Percentiles rank a stretch among this genome's conserved stretches.
These are phyloP conservation scores for Pyronema domesticum DNA, from an alignment of 495 filamentous ascomycete genomes.

Conservation along the genomic window DNA sequence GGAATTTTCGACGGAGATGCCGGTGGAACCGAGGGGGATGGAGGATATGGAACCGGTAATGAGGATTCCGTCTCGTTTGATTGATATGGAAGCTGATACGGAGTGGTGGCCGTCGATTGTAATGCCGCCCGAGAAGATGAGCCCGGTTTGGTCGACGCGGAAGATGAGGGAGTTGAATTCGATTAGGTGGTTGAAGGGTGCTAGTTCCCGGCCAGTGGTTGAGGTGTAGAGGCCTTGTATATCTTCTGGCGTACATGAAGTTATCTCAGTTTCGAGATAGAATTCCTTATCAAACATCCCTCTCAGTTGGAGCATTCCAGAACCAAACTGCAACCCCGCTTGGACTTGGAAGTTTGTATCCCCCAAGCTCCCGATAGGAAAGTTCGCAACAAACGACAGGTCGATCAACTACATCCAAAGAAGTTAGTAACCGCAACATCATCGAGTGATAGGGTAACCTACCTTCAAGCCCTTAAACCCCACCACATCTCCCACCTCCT, in stretches of 20 bases:
- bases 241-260: slow-evolving; percentile 6
- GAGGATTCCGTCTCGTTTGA: slow-evolving; percentile 10
- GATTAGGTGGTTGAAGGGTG: slow-evolving; percentile 8
- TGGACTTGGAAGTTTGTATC: slow-evolving; percentile 5
- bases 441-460: neutral
- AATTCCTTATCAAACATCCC: slow-evolving; percentile 10
- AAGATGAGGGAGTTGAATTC: slow-evolving; percentile 5
- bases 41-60: slow-evolving; percentile 8
- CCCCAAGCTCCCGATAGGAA: slow-evolving; percentile 1
- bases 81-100: slow-evolving; percentile 3
- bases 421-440: too few species aligned
- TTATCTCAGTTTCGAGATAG: slow-evolving; percentile 7
- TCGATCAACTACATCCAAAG: slow-evolving; percentile 8
- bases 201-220: slow-evolving; percentile 8
- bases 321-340: slow-evolving; percentile 8
- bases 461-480: slow-evolving; percentile 18
- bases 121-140: slow-evolving; percentile 7
- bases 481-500: slow-evolving; percentile 7
- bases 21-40: slow-evolving; percentile 3
- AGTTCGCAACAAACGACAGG: slow-evolving; percentile 7
- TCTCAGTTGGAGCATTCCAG: slow-evolving; percentile 3
- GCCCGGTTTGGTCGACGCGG: slow-evolving; percentile 3
- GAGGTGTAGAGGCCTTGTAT: slow-evolving; percentile 10
- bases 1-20: slow-evolving; percentile 6
- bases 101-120: slow-evolving; percentile 10